These are phyloP conservation scores for Wickerhamiella musiphila DNA, from an alignment of 805 yeast genomes.

Conservation along the genomic window DNA sequence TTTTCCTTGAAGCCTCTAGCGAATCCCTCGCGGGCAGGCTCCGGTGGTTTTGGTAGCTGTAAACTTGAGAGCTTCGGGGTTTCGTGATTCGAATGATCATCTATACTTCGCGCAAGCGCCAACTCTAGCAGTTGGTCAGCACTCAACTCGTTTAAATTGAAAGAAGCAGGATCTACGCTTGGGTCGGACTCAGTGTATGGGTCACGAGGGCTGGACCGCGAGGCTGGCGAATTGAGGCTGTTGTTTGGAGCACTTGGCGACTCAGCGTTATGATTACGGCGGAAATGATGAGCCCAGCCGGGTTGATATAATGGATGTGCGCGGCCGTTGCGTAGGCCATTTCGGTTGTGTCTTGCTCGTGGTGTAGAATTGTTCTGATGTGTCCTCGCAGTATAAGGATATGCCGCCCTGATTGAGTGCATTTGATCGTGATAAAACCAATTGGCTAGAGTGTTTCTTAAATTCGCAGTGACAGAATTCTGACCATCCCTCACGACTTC, in stretches of 20 bases:
- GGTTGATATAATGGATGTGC: no score
- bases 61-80: conserved; percentile 1
- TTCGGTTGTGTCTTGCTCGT: no score
- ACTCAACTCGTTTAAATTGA: not conserved
- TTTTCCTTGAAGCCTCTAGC: conserved; percentile 20
- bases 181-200: not conserved
- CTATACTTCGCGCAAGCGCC: not conserved
- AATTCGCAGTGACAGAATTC: no score
- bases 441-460: no score
- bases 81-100: not conserved
- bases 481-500: no score
- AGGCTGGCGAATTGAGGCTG: not conserved
- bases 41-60: not conserved
- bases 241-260: not conserved
- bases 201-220: not conserved
- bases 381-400: no score
- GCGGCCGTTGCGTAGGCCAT: no score
- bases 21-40: conserved; percentile 9
- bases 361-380: no score
- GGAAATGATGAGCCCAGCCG: not conserved
- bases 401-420: no score
- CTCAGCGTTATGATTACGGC: not conserved
- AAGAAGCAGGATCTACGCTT: no score
- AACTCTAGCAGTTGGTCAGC: not conserved
- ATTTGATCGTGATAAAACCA: no score